phyloP scores from a whole-genome alignment of 331 rosid species.

The Quercus phellos region DNA sequence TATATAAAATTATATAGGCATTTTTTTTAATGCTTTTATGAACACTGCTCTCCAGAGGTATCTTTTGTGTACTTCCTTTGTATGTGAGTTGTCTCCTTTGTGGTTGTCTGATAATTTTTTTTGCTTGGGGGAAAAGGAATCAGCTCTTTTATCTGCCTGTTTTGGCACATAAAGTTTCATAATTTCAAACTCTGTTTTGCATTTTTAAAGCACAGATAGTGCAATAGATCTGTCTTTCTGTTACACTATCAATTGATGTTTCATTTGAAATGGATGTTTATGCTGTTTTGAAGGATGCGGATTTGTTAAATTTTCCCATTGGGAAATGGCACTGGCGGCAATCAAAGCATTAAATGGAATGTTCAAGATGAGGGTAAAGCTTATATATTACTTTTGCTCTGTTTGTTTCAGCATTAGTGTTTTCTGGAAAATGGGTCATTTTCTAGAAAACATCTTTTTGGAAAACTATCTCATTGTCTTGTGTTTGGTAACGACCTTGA shows the following conservation, averaged over 20 bases:
- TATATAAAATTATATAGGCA: too few species aligned
- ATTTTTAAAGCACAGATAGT: not conserved
- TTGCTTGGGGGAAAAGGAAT: not conserved
- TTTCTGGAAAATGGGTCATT: too few species aligned
- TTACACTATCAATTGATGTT: constrained; percentile 14
- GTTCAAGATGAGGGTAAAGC: constrained; percentile 66
- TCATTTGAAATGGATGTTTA: constrained; percentile 15
- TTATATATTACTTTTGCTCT: not conserved
- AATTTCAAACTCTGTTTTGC: not conserved
- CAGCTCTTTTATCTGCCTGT: not conserved
- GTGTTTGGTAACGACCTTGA: too few species aligned
- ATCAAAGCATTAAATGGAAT: constrained; percentile 66
- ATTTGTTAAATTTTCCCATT: constrained; percentile 65
- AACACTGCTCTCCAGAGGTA: not conserved
- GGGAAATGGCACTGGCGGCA: constrained; percentile 77
- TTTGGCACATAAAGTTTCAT: not conserved
- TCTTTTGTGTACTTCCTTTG: not conserved
- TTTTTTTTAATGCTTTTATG: too few species aligned
- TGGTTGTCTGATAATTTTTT: not conserved
- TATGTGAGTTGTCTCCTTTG: not conserved
- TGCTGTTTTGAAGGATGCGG: constrained; percentile 55
- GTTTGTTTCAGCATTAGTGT: too few species aligned
- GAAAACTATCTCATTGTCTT: too few species aligned
- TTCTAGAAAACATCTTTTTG: too few species aligned
- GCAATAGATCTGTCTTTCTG: not conserved